Evolutionary conservation across 768 basidiomycete genomes (phyloP).

Genomic region (Xanthoconium stramineum): DNA sequence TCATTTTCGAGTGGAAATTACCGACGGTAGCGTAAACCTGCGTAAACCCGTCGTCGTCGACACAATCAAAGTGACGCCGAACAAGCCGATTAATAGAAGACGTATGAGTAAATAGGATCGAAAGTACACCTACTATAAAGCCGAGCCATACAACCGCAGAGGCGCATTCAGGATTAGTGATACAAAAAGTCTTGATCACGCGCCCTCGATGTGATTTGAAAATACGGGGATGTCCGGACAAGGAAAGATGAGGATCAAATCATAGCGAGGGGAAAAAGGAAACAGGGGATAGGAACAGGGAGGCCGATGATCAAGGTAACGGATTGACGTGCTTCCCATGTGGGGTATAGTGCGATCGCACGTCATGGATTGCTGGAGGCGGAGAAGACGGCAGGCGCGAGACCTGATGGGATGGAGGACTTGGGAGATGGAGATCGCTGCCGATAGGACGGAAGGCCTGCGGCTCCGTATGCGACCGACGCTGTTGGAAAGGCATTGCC

Average conservation of each 20-base stretch:
- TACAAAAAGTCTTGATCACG: slow-evolving; percentile 30
- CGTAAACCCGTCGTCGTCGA: slow-evolving; percentile 10
- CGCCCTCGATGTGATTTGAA: slow-evolving; percentile 24
- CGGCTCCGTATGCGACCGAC: slow-evolving; percentile 57
- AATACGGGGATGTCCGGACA: slow-evolving; percentile 29
- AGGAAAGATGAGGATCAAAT: slow-evolving; percentile 20
- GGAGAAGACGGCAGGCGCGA: slow-evolving; percentile 46
- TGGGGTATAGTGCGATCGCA: slow-evolving; percentile 36
- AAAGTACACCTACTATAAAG: slow-evolving; percentile 34
- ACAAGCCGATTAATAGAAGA: slow-evolving; percentile 26
- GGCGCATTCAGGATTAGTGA: slow-evolving; percentile 30
- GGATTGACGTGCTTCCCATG: slow-evolving; percentile 48
- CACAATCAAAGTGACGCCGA: slow-evolving; percentile 17
- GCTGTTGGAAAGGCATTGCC: slow-evolving; percentile 49
- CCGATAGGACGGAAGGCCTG: slow-evolving; percentile 48
- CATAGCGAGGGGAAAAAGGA: slow-evolving; percentile 14
- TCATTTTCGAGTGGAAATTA: slow-evolving; percentile 21
- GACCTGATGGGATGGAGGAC: slow-evolving; percentile 39
- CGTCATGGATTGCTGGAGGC: slow-evolving; percentile 35
- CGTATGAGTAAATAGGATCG: slow-evolving; percentile 33
- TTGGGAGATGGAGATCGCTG: slow-evolving; percentile 49
- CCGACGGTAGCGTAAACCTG: slow-evolving; percentile 25
- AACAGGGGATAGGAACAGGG: slow-evolving; percentile 15
- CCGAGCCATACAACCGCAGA: slow-evolving; percentile 21
- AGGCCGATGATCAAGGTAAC: slow-evolving; percentile 38